Evolutionary conservation across 2,329 filamentous ascomycete genomes (phyloP), one percentile per base, ranked within the genome.

Genomic region (Corinectria fuckeliana): DNA sequence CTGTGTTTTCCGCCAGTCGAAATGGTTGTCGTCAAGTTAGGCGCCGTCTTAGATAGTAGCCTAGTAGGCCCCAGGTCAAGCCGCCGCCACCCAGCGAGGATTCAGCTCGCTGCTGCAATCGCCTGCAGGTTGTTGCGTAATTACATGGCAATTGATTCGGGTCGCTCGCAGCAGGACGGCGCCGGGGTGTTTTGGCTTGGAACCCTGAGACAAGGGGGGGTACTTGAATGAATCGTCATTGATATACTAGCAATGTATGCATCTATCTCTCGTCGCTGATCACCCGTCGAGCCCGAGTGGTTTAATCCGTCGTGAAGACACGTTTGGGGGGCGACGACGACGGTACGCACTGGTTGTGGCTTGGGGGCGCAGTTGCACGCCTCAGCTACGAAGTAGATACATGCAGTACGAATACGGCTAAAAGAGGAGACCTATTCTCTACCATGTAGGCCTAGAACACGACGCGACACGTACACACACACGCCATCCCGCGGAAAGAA

Each of bases 31-130:
- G 52, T 56, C 26, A 38, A 26, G 52, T 49, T 56, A 48, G 23
- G 26, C 44, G 32, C 52, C 52, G 28, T 38, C 34, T 48, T 42
- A 26, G 36, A n/a, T n/a, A n/a, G n/a, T n/a, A n/a, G n/a, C n/a
- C n/a, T n/a, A n/a, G n/a, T n/a, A n/a, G n/a, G n/a, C n/a, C n/a
- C 52, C 45, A 30, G 52, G 42, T 49, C 52, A 49, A 56, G 52
- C 52, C 52, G 49, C 34, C 16, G 18, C 52, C 45, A 34, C 26
- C 44, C 36, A 34, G 52, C 45, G 34, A 36, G 36, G 30, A 39
- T 54, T 56, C 52, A 56, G 52, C 52, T 45, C 14, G n/a, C 9
- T 30, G 25, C 14, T 13, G 21, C 41, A n/a, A 45, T 45, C n/a
- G 25, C 42, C 16, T 45, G 42, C 42, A 16, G 45, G 45, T 48